Evolutionary conservation across 257 asterid species (phyloP), one percentile per base, ranked within the genome.

Genomic region (Lavandula angustifolia): DNA sequence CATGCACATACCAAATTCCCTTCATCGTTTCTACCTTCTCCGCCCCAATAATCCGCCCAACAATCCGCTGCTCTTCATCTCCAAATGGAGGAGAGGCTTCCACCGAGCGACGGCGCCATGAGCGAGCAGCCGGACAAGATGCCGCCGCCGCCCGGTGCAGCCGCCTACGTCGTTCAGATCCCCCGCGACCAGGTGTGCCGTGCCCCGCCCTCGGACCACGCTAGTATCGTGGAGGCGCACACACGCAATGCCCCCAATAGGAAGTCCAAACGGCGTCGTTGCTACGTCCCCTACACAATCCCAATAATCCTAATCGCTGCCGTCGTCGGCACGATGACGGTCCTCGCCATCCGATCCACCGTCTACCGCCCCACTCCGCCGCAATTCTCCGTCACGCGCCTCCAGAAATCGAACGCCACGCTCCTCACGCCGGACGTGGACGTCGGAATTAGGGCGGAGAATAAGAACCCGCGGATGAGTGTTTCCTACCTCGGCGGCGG

Each of bases 111-210:
- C 46, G 13, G 3, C 72, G 51, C 5, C 69, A n/a, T n/a, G n/a
- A n/a, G n/a, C 64, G 14, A 27, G 78, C 57, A 76, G 80, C 70
- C 88, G 89, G 59, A 0, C n/a, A n/a, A n/a, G n/a, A n/a, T n/a
- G 49, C 57, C 16, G 64, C 69, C 40, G 66, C 68, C 46, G 29
- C 56, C 1, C 40, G 79, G 2, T 51, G 1, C 69, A 69, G 6
- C 44, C 6, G 85, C 95, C 49, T 85, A 85, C 61, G 85, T 92
- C 44, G 81, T 92, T 13, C 92, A 78, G 31, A 69, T 89, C 35
- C 96, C 95, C 29, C 81, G 87, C 11, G 91, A 92, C 51, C 89
- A 83, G 64, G 80, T 92, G 54, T 85, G 86, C 76, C 95, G 96
- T 27, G 62, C 87, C 3, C 98, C 98, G 0, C 95, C 96, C 0